A percentile compares a stretch with the other conserved stretches of the same genome.
Evolutionary conservation across 1,284 basidiomycete species (phyloP).

Genomic region (Leccinum proliferum): DNA sequence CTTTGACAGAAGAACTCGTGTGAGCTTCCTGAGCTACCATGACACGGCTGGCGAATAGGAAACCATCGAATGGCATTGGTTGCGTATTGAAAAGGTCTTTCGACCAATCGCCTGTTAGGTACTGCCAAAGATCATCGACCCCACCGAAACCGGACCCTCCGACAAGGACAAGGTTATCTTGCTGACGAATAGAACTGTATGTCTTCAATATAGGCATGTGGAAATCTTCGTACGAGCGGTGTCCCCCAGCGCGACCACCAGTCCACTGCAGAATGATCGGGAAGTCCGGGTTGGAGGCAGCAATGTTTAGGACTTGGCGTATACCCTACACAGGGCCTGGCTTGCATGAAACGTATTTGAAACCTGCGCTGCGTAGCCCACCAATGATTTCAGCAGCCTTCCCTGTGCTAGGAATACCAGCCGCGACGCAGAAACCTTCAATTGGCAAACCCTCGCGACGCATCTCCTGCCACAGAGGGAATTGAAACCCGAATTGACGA

Average conservation of each 20-base stretch:
- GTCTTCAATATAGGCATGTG: conserved; percentile 94
- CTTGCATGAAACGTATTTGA: conserved; percentile 97
- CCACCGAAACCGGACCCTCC: conserved; percentile 97
- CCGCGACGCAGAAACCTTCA: conserved; percentile 98
- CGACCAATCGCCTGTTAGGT: conserved; percentile 96
- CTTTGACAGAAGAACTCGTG: conserved; percentile 91
- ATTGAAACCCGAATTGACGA: conserved; percentile 94
- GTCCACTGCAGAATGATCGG: conserved; percentile 99
- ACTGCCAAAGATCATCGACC: conserved; percentile 95
- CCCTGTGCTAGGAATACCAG: conserved; percentile 90
- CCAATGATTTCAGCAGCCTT: conserved; percentile 92
- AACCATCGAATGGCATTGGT: conserved; percentile 99
- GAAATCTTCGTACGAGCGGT: conserved; percentile 98
- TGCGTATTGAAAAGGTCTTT: conserved; percentile 76
- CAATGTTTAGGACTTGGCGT: conserved; percentile 95
- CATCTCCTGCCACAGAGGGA: conserved; percentile 98
- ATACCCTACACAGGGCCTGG: conserved; percentile 97
- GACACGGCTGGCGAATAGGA: conserved; percentile 92
- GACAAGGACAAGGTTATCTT: conserved; percentile 86
- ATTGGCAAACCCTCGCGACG: conserved; percentile 91
- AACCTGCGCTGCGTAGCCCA: conserved; percentile 71
- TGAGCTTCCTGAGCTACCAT: conserved; percentile 99
- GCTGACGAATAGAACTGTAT: conserved; percentile 86
- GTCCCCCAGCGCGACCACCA: conserved; percentile 97
- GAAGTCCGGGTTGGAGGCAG: conserved; percentile 91